phyloP scores from a whole-genome alignment of 2,329 filamentous ascomycete species.

The Gremmenia infestans region DNA sequence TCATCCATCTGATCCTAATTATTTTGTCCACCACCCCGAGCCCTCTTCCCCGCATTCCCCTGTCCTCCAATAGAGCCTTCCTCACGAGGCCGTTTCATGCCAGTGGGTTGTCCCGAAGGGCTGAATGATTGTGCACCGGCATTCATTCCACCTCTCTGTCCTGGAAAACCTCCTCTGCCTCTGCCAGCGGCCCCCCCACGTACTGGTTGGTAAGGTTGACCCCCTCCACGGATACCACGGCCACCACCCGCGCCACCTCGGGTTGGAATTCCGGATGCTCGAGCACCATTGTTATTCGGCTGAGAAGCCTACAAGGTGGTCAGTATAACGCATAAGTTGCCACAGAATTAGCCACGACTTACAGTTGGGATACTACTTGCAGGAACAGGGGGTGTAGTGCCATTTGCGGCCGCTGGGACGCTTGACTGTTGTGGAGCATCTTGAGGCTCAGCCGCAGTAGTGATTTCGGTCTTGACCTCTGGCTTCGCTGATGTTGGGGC shows the following conservation, averaged over 20 bases:
- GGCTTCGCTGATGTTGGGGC: conserved; percentile 8
- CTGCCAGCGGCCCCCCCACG: conserved; percentile 21
- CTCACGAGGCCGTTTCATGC: conserved; percentile 28
- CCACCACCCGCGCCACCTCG: conserved; percentile 21
- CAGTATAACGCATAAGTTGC: not conserved
- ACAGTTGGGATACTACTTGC: conserved; percentile 26
- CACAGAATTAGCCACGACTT: conserved; percentile 10
- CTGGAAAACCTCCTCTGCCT: conserved; percentile 24
- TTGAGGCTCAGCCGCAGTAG: conserved; percentile 7
- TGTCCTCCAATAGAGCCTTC: conserved; percentile 31
- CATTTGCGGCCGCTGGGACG: conserved; percentile 15
- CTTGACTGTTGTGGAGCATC: conserved; percentile 8
- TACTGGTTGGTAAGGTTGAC: conserved; percentile 17
- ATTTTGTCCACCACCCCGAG: conserved; percentile 35
- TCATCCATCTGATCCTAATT: conserved; percentile 8
- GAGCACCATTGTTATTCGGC: conserved; percentile 16
- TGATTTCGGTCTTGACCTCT: conserved; percentile 18
- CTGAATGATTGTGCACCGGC: conserved; percentile 27
- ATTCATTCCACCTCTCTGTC: conserved; percentile 30
- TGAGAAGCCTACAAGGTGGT: conserved; percentile 18
- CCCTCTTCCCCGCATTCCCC: conserved; percentile 40
- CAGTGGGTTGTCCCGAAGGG: conserved; percentile 21
- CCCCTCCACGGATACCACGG: conserved; percentile 22
- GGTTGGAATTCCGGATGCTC: conserved; percentile 27
- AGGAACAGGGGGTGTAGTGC: conserved; percentile 12